Conservation (phyloP, 2,329 filamentous ascomycete genomes). For the Xylariales sp. region DNA sequence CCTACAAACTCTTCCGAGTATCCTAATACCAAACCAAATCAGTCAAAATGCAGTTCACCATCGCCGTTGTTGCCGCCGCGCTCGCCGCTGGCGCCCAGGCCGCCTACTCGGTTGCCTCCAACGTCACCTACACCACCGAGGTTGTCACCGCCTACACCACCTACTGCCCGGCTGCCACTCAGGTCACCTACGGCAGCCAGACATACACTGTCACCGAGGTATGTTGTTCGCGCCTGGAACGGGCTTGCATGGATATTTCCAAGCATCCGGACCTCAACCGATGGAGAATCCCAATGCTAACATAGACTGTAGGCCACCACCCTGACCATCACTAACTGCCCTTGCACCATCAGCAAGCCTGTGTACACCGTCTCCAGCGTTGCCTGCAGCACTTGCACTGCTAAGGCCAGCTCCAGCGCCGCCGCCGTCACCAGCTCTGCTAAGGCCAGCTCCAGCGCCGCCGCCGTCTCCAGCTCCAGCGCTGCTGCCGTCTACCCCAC, state of each 20-base stretch:
- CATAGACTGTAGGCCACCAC: slow-evolving; percentile 50
- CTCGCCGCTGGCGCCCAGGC: slow-evolving; percentile 43
- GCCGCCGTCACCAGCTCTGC: slow-evolving; percentile 35
- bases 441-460: slow-evolving; percentile 25
- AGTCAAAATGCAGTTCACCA: slow-evolving; percentile 63
- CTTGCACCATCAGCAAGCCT: slow-evolving; percentile 62
- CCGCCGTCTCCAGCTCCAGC: slow-evolving; percentile 6
- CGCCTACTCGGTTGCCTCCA: slow-evolving; percentile 25
- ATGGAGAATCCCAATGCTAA: slow-evolving; percentile 24
- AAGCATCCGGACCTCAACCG: no score
- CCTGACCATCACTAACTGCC: slow-evolving; percentile 68
- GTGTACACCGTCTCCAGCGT: slow-evolving; percentile 48
- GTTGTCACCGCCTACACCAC: slow-evolving; percentile 65
- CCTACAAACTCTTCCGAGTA: slow-evolving; percentile 26
- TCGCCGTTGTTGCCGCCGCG: slow-evolving; percentile 48
- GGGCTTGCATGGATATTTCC: background rate
- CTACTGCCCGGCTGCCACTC: slow-evolving; percentile 66
- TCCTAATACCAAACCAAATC: slow-evolving; percentile 39
- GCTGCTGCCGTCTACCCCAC: slow-evolving; percentile 8
- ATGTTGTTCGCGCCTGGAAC: slow-evolving; percentile 21
- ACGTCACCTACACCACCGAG: slow-evolving; percentile 59
- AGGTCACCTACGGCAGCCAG: slow-evolving; percentile 56
- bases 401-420: slow-evolving; percentile 13
- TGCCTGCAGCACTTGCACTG: slow-evolving; percentile 25
- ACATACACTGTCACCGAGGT: slow-evolving; percentile 67